A percentile compares a stretch with the other conserved stretches of the same genome.
Conservation (phyloP, 1,284 basidiomycete species). For the Anthracocystis setariae region DNA sequence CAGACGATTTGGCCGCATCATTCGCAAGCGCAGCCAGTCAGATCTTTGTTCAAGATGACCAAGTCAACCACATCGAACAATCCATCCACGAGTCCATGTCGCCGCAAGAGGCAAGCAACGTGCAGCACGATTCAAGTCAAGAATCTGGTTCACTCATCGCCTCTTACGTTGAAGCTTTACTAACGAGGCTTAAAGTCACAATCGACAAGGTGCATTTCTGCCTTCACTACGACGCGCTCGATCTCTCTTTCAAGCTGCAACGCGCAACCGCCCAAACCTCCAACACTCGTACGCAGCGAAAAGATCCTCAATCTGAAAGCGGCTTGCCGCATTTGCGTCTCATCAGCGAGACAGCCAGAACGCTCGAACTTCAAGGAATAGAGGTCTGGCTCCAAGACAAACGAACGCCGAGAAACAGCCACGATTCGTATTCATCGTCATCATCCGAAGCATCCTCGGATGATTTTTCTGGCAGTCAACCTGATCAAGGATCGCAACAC, state of each 20-base stretch:
- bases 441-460: slow-evolving; percentile 25
- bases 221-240: slow-evolving; percentile 16
- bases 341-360: slow-evolving; percentile 29
- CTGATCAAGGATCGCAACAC: neutral
- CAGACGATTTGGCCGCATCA: slow-evolving; percentile 26
- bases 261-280: slow-evolving; percentile 23
- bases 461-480: neutral
- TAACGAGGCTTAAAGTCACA: slow-evolving; percentile 49
- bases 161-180: slow-evolving; percentile 49
- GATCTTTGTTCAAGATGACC: slow-evolving; percentile 39
- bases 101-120: slow-evolving; percentile 7
- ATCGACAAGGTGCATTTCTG: slow-evolving; percentile 28
- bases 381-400: slow-evolving; percentile 27
- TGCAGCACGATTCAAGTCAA: slow-evolving; percentile 4
- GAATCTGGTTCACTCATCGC: slow-evolving; percentile 39
- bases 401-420: neutral
- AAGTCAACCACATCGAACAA: slow-evolving; percentile 49
- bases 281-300: slow-evolving; percentile 27
- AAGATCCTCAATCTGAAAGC: neutral
- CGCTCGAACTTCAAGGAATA: slow-evolving; percentile 20
- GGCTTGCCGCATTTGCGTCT: neutral
- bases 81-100: slow-evolving; percentile 53
- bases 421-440: slow-evolving; percentile 13
- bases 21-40: slow-evolving; percentile 48
- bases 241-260: slow-evolving; percentile 30